Evolutionary conservation across 352 stramenopile species (phyloP).

Genomic region (Phytopythium delawarense): DNA sequence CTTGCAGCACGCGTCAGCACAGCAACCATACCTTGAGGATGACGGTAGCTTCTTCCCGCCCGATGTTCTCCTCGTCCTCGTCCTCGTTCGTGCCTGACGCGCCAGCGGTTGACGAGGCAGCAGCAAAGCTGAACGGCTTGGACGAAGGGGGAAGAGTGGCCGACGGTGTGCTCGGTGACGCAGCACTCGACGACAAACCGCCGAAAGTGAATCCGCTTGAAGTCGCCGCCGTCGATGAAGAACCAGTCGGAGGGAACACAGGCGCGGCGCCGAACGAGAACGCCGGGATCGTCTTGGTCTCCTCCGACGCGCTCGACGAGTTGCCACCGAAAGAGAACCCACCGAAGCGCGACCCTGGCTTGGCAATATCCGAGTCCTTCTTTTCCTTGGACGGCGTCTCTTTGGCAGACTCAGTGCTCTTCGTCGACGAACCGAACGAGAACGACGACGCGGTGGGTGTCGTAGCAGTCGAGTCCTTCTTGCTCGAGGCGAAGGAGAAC

Average conservation of each 20-base stretch:
- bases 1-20: neutral
- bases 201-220: constrained; percentile 47
- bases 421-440: constrained; percentile 9
- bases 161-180: constrained; percentile 9
- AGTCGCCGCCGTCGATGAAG: constrained; percentile 7
- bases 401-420: neutral
- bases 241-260: constrained; percentile 14
- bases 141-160: constrained; percentile 12
- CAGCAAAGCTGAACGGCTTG: constrained; percentile 36
- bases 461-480: neutral
- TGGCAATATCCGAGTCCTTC: constrained; percentile 13
- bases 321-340: constrained; percentile 42
- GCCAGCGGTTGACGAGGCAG: constrained; percentile 10
- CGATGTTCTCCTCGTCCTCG: constrained; percentile 78
- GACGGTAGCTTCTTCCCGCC: constrained; percentile 79
- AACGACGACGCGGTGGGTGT: neutral
- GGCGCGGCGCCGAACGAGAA: constrained; percentile 42
- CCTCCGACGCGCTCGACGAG: constrained; percentile 8
- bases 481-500: constrained; percentile 7
- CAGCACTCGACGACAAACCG: constrained; percentile 14
- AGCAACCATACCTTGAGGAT: constrained; percentile 71
- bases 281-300: constrained; percentile 29
- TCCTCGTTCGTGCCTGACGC: constrained; percentile 20
- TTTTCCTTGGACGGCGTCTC: neutral
- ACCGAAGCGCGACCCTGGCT: constrained; percentile 24